These are phyloP conservation scores for Zangia roseola DNA, from an alignment of 768 basidiomycete species.

Conservation along the genomic window DNA sequence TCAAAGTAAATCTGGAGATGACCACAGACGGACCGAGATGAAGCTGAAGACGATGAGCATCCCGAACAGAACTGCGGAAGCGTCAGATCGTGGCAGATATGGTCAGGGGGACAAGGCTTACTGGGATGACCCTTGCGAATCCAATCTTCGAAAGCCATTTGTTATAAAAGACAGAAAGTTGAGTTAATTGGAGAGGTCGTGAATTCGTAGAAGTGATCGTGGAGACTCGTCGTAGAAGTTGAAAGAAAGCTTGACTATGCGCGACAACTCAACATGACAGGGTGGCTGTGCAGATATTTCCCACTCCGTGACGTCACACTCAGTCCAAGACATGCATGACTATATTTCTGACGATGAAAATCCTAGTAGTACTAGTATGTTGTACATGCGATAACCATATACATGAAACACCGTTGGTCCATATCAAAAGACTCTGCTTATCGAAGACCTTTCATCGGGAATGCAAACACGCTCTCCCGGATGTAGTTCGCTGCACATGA, in stretches of 20 bases:
- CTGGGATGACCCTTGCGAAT: conserved; percentile 57
- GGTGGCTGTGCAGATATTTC: conserved; percentile 23
- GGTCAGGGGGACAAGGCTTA: conserved; percentile 28
- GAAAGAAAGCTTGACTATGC: conserved; percentile 7
- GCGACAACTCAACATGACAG: conserved; percentile 21
- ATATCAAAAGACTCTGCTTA: conserved; percentile 28
- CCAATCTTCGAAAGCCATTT: conserved; percentile 39
- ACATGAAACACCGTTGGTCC: conserved; percentile 1
- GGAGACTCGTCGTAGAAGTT: neutral
- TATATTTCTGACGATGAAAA: no score
- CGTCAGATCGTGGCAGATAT: neutral
- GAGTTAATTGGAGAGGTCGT: conserved; percentile 24
- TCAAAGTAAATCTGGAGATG: neutral
- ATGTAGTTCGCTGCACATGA: conserved; percentile 57
- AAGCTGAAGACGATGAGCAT: conserved; percentile 56
- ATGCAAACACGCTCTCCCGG: conserved; percentile 63
- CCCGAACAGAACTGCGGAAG: conserved; percentile 50
- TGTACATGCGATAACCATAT: conserved; percentile 21
- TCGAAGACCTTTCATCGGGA: conserved; percentile 41
- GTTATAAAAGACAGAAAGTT: conserved; percentile 7
- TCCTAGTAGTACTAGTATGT: conserved; percentile 8
- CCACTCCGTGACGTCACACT: conserved; percentile 25
- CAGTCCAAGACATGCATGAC: neutral
- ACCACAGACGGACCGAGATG: conserved; percentile 50
- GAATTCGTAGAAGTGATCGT: conserved; percentile 27